Evolutionary conservation across 108 stramenopile species (phyloP), one percentile per base, ranked within the genome.

Genomic region (Mayamaea pseudoterrestris): DNA sequence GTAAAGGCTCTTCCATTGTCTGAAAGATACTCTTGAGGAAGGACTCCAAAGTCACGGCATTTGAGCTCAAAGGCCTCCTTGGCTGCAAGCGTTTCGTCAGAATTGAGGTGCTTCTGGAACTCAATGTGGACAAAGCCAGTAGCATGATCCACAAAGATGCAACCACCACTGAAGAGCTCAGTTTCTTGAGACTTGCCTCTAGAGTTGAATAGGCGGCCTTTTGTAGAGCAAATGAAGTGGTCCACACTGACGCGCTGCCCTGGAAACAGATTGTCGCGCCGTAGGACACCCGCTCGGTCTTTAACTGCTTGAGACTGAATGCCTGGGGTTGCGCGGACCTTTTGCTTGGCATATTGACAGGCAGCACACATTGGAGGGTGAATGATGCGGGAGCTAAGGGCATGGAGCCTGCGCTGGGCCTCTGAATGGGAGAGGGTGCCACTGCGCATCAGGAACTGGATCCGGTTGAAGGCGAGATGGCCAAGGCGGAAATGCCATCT

Each of bases 1-100:
- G 60, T 61, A 36, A 61, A 61, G n/a, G 44, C 44, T 1, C 20
- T 23, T 1, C 60, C 60, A 54, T 55, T 61, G 36, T 54, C 53
- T 2, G 47, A 40, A 9, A 41, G 35, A 27, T 41, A 58, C 21
- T 37, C 7, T 22, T 28, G 12, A 5, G 28, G 22, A 3, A 43
- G 3, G 30, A 49, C 48, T 30, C 60, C 58, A 44, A 34, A 52
- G 13, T 44, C 50, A 12, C 29, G 50, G 7, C 23, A 31, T 24
- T 52, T 40, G 3, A 2, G 4, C 22, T 60, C 59, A 25, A 52
- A 60, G 8, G 2, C 12, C 2, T 51, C 24, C 7, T 44, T 44
- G 17, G 29, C 32, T 24, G 12, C n/a, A 5, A 55, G 4, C 4
- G 53, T 55, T 3, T 55, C 53, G 25, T 30, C 16, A 17, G 42